Conservation (phyloP, 2,329 filamentous ascomycete species). For the Verticillium nubilum region DNA sequence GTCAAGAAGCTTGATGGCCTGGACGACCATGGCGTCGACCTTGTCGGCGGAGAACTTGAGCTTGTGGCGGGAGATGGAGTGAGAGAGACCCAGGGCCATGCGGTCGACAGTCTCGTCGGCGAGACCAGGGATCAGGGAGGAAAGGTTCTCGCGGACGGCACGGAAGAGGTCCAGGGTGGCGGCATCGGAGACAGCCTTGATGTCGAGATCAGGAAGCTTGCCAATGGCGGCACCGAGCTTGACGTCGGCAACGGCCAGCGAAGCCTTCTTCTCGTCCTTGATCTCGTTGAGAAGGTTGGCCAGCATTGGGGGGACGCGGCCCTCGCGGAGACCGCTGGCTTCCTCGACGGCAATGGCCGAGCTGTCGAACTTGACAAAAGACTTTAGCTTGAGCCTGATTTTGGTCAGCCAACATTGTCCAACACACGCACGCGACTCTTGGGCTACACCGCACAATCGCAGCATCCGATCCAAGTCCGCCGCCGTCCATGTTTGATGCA, state of each 20-base stretch:
- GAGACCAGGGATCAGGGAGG: conserved; percentile 85
- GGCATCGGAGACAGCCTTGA: conserved; percentile 75
- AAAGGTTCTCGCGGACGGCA: conserved; percentile 85
- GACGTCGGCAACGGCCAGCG: conserved; percentile 86
- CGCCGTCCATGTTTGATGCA: conserved; percentile 15
- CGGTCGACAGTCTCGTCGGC: conserved; percentile 81
- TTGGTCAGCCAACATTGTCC: conserved; percentile 6
- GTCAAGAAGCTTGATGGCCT: conserved; percentile 87
- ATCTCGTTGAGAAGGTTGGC: conserved; percentile 77
- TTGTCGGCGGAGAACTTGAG: conserved; percentile 98
- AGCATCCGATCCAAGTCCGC: conserved; percentile 3
- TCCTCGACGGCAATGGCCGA: conserved; percentile 87
- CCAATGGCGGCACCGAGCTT: conserved; percentile 90
- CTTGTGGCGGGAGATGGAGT: conserved; percentile 95
- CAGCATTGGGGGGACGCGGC: conserved; percentile 89
- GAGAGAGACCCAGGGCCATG: conserved; percentile 93
- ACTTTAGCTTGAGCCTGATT: conserved; percentile 82
- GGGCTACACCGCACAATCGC: neutral
- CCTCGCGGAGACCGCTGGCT: conserved; percentile 74
- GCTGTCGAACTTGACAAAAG: conserved; percentile 96
- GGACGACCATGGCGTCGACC: conserved; percentile 99
- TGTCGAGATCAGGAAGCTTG: conserved; percentile 81
- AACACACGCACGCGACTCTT: neutral
- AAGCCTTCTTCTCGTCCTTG: conserved; percentile 97
- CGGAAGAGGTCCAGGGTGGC: conserved; percentile 85